phyloP scores from a whole-genome alignment of 2,329 filamentous ascomycete genomes.

The Elsinoe perseae region DNA sequence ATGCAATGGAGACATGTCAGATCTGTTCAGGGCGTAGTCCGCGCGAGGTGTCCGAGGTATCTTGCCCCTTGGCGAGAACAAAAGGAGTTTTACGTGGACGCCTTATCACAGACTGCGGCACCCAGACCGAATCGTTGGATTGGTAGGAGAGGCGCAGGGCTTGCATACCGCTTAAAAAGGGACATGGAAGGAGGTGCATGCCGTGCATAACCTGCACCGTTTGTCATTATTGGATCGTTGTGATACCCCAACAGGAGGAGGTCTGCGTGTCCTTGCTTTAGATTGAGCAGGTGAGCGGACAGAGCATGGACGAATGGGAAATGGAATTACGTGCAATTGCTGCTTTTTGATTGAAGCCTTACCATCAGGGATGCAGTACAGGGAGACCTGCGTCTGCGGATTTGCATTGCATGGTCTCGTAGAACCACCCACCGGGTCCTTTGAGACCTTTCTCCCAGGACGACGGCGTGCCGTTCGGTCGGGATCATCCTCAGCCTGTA shows the following conservation, averaged over 20 bases:
- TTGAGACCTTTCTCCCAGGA: background rate
- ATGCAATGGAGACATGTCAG: background rate
- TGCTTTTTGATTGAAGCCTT: too few relatives aligned
- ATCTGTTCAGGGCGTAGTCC: too few relatives aligned
- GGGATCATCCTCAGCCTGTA: background rate
- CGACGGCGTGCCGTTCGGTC: background rate
- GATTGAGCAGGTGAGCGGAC: background rate
- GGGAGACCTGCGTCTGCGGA: too few relatives aligned
- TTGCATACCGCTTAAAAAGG: background rate
- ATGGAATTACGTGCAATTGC: background rate
- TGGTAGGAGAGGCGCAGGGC: background rate
- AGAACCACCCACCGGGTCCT: background rate
- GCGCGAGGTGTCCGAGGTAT: background rate
- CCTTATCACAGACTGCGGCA: background rate
- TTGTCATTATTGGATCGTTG: conserved; percentile 12
- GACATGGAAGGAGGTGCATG: background rate
- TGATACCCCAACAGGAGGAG: conserved; percentile 3
- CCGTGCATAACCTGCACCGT: background rate
- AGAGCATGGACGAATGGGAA: background rate
- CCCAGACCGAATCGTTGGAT: background rate
- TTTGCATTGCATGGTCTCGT: background rate
- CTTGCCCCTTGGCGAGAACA: background rate
- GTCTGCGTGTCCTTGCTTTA: background rate
- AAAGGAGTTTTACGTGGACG: background rate
- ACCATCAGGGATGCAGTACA: too few relatives aligned